Conservation (phyloP, 352 stramenopile genomes). For the Pythium dissotocum region DNA sequence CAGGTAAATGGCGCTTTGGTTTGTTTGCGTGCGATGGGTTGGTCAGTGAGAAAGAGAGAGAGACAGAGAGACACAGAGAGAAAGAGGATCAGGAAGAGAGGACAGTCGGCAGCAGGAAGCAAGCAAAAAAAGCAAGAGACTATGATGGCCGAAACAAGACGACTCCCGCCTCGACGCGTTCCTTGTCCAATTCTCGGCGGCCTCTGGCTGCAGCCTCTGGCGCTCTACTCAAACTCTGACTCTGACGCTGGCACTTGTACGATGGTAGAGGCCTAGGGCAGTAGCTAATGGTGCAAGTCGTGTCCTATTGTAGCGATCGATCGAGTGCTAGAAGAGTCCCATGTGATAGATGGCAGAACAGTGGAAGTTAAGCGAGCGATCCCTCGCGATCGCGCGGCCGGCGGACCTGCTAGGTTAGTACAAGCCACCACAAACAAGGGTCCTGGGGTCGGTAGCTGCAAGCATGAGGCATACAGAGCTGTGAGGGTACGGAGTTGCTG, state of each 20-base stretch:
- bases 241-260: conserved; percentile 2
- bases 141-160: conserved; percentile 11
- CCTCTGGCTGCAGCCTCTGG: not conserved
- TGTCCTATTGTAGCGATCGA: conserved; percentile 62
- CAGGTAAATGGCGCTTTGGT: conserved; percentile 50
- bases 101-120: not conserved
- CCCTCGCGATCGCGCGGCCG: conserved; percentile 71
- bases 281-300: conserved; percentile 37
- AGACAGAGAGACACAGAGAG: not conserved
- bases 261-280: not conserved
- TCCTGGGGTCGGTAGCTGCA: conserved; percentile 29
- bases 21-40: not conserved
- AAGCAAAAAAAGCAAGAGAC: not conserved
- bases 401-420: conserved; percentile 70
- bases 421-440: conserved; percentile 7
- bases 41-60: not conserved
- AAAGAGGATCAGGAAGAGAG: not conserved
- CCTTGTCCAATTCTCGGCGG: not conserved
- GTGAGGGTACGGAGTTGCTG: conserved; percentile 14
- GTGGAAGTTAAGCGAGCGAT: conserved; percentile 94
- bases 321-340: conserved; percentile 80
- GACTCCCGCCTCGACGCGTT: not conserved
- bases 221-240: conserved; percentile 1
- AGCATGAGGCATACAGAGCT: conserved; percentile 29
- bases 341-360: conserved; percentile 88